Evolutionary conservation across 495 filamentous ascomycete species (phyloP), one percentile per base, ranked within the genome.

Genomic region (Daldinia caldariorum): DNA sequence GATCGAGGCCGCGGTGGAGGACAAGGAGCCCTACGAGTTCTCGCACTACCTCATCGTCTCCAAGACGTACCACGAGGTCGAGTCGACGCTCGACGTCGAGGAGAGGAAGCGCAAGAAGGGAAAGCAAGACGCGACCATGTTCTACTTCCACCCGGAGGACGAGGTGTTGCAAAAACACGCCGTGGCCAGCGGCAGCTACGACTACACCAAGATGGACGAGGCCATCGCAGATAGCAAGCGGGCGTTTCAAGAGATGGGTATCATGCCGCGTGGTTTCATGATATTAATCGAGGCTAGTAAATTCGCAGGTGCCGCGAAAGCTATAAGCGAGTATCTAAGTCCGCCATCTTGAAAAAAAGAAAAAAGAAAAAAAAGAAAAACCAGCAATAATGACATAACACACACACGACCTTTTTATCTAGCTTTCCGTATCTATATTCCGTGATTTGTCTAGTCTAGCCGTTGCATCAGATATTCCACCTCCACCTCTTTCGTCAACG

Each of bases 131-230:
- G 78, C 67, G 65, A 74, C 50, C 70, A 60, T 70, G 82, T 94
- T 94, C 81, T 97, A 93, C 79, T 99, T 98, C 83, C 96, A 99
- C 78, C 92, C 95, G 2, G 96, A 99, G 79, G 96, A 99, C 75
- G 95, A 99, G 83, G 87, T 94, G 60, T 78, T 97, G 66, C 87
- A 94, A 72, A 86, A 86, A 66, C 84, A 93, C 79, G 90, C 91
- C 12, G 59, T 86, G 34, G 91, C 85, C 60, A 80, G 81, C 45
- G 91, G 88, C 10, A 84, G 83, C 35, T 92, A 89, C 74, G 87
- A 90, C 22, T 97, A 92, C 76, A 88, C 88, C 13, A 94, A 91
- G 78, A 87, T 93, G 49, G 91, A 89, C 37, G 91, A 94, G 50
- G 88, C 91, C 6, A 87, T 89, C 56, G 90, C 93, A 39, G 96